phyloP scores from a whole-genome alignment of 768 basidiomycete species.

The Suillus discolor region DNA sequence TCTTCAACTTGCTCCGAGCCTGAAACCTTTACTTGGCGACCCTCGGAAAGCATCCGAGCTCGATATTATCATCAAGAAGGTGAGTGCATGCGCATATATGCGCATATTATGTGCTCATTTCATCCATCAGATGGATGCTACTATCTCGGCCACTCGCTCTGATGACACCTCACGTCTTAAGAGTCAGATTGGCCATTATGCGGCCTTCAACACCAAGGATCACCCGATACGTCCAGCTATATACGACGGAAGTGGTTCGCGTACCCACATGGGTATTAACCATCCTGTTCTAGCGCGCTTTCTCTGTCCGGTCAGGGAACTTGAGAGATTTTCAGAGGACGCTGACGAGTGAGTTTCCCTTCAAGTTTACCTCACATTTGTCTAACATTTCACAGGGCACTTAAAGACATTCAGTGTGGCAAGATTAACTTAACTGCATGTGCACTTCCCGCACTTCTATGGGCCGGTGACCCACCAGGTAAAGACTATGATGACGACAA shows the following conservation, averaged over 20 bases:
- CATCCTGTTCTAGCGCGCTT: conserved; percentile 2
- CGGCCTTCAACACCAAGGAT: conserved; percentile 1
- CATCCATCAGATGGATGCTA: conserved; percentile 1
- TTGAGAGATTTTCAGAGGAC: background rate
- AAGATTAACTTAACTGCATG: background rate
- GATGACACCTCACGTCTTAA: background rate
- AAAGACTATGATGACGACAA: background rate
- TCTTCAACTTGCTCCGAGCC: background rate
- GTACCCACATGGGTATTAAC: conserved; percentile 2
- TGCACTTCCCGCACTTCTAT: background rate
- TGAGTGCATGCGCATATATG: conserved; percentile 3
- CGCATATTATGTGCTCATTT: background rate
- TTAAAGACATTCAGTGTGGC: background rate
- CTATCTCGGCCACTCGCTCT: conserved; percentile 4
- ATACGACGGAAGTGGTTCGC: background rate
- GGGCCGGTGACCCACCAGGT: background rate
- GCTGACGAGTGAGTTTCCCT: background rate
- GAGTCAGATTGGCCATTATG: conserved; percentile 2
- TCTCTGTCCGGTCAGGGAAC: conserved; percentile 1
- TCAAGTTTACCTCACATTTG: background rate
- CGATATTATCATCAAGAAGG: background rate
- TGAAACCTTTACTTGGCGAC: background rate
- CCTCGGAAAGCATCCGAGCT: background rate
- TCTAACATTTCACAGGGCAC: background rate
- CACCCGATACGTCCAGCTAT: conserved; percentile 1